These are phyloP conservation scores for Tylopilus orsonianus DNA, from an alignment of 1,284 basidiomycete species.

Conservation along the genomic window DNA sequence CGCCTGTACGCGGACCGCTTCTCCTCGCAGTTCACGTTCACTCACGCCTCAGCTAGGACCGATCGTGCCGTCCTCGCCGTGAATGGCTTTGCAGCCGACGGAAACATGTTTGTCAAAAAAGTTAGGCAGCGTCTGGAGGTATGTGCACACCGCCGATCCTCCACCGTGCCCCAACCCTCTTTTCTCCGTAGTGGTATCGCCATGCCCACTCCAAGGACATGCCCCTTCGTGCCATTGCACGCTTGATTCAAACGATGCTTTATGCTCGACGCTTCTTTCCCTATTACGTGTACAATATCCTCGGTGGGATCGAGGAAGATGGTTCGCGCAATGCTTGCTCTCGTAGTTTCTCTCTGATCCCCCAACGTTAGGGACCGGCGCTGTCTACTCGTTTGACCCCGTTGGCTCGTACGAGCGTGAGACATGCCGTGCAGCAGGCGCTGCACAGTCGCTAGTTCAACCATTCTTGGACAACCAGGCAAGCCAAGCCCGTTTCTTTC, in stretches of 20 bases:
- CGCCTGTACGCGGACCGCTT: slow-evolving; percentile 52
- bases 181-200: slow-evolving; percentile 77
- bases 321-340: slow-evolving; percentile 52
- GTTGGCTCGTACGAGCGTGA: slow-evolving; percentile 96
- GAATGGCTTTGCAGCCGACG: slow-evolving; percentile 94
- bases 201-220: slow-evolving; percentile 94
- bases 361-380: slow-evolving; percentile 70
- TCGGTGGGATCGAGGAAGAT: slow-evolving; percentile 92
- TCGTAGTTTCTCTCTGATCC: slow-evolving; percentile 11
- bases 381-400: slow-evolving; percentile 96
- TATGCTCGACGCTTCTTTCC: slow-evolving; percentile 95
- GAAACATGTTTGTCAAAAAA: slow-evolving; percentile 93
- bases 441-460: slow-evolving; percentile 87
- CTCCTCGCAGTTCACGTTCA: slow-evolving; percentile 1
- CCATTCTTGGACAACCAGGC: slow-evolving; percentile 97
- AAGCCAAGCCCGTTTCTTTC: slow-evolving; percentile 27
- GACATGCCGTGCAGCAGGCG: slow-evolving; percentile 90
- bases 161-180: slow-evolving; percentile 1
- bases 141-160: slow-evolving; percentile 21
- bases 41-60: slow-evolving; percentile 54
- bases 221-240: slow-evolving; percentile 88
- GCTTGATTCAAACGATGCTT: slow-evolving; percentile 94
- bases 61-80: slow-evolving; percentile 90
- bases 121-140: slow-evolving; percentile 93
- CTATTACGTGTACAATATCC: slow-evolving; percentile 94